A percentile compares a stretch with the other conserved stretches of the same genome.
Conservation (phyloP, 441 rosid species). For the Eutrema salsugineum region DNA sequence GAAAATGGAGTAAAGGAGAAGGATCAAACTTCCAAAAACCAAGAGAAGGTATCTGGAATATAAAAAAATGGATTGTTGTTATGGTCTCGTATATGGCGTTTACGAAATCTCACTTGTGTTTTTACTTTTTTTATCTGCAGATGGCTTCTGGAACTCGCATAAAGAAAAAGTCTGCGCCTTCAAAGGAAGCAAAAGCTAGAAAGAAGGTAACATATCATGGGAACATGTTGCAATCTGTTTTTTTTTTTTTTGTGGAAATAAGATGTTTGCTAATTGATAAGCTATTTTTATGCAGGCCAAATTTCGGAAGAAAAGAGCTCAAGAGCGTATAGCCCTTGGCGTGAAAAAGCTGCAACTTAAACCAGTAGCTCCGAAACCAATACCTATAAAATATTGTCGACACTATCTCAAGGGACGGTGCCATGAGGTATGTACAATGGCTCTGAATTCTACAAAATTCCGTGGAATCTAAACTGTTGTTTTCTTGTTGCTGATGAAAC, state of each 20-base stretch:
- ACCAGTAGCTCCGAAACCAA: slow-evolving; percentile 53
- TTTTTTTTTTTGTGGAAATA: not conserved
- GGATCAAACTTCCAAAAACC: slow-evolving; percentile 32
- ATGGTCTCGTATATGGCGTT: not conserved
- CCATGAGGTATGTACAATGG: slow-evolving; percentile 48
- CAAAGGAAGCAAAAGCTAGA: slow-evolving; percentile 57
- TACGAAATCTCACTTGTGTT: slow-evolving; percentile 19
- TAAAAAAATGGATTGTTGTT: not conserved
- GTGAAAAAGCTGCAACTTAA: slow-evolving; percentile 75
- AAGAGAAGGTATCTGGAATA: slow-evolving; percentile 41
- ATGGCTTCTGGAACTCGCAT: slow-evolving; percentile 37
- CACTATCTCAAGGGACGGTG: slow-evolving; percentile 81
- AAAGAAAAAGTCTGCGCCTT: slow-evolving; percentile 46
- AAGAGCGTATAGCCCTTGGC: slow-evolving; percentile 67
- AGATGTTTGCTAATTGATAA: slow-evolving; percentile 9
- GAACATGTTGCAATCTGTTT: not conserved
- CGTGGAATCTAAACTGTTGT: not conserved
- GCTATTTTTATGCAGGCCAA: slow-evolving; percentile 47
- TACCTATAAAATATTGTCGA: slow-evolving; percentile 55
- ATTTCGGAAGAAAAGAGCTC: slow-evolving; percentile 67
- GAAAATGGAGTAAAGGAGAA: slow-evolving; percentile 31
- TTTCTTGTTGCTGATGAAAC: slow-evolving; percentile 8
- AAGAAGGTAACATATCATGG: slow-evolving; percentile 47
- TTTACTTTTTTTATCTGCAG: slow-evolving; percentile 22
- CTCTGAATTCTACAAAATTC: slow-evolving; percentile 2